Evolutionary conservation across 495 filamentous ascomycete genomes (phyloP), one percentile per base, ranked within the genome.

Genomic region (Trichoderma orchidacearum): DNA sequence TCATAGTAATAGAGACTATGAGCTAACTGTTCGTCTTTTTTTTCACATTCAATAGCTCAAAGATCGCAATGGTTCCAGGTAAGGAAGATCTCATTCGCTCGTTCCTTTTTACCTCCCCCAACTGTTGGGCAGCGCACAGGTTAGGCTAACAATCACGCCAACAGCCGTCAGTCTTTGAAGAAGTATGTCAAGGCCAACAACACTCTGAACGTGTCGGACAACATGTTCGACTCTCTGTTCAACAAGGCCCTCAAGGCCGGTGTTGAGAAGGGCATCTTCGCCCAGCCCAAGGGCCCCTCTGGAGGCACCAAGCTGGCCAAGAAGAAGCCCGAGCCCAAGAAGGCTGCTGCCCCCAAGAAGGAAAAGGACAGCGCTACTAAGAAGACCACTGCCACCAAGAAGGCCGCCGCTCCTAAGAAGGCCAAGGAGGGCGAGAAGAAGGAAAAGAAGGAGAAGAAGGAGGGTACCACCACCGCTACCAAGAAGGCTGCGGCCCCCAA

Each of bases 111-210:
- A 48, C 50, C 61, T 61, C 50, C 30, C 50, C 9, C 53, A 41
- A 21, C 56, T 48, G 6, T 23, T 25, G 17, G 18, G 38, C 38
- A 48, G 18, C 17, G 18, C 38, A 23, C 23, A 54, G 27, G 54
- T 29, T 30, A 27, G 41, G 70, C 79, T 75, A 64, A 73, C 66
- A n/a, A 54, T 38, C 51, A 41, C 35, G 27, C 53, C 53, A 64
- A 27, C 68, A 98, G 93, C 75, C 94, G 93, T 62, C 86, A 91
- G 70, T 86, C 88, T 28, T 83, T 99, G 69, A 96, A 96, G 86
- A 96, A 99, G 73, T 99, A 97, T 76, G 87, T 99, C 65, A 80
- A 81, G 71, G 83, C 87, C 63, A 97, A 99, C 85, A 96, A 97
- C 82, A 87, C 85, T 68, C 81, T 94, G 70, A 77, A 75, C 56